phyloP scores from a whole-genome alignment of 2,329 filamentous ascomycete genomes.

The Claviceps arundinis region DNA sequence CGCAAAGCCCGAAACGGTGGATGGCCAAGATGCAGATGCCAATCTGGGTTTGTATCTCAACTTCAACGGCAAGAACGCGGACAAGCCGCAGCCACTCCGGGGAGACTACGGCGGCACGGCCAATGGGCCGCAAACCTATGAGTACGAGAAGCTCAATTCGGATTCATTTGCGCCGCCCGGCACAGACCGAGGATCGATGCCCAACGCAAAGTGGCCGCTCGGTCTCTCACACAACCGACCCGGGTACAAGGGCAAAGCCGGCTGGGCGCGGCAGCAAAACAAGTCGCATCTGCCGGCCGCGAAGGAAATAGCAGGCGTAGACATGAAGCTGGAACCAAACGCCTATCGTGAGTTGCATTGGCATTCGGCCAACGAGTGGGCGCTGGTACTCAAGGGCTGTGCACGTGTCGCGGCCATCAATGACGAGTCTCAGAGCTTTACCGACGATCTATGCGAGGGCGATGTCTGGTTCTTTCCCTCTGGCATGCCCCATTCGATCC shows the following conservation, averaged over 20 bases:
- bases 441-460: conserved; percentile 28
- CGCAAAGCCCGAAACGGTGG: conserved; percentile 25
- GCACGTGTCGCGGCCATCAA: conserved; percentile 39
- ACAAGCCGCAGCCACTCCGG: conserved; percentile 42
- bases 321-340: conserved; percentile 43
- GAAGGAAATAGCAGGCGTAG: conserved; percentile 41
- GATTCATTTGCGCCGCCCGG: conserved; percentile 40
- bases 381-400: conserved; percentile 38
- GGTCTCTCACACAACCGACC: conserved; percentile 35
- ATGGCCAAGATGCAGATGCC: conserved; percentile 35
- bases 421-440: conserved; percentile 33
- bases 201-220: conserved; percentile 40
- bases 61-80: conserved; percentile 34
- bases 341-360: conserved; percentile 52
- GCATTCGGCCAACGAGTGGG: conserved; percentile 42
- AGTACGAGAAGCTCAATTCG: conserved; percentile 39
- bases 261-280: conserved; percentile 44
- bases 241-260: conserved; percentile 28
- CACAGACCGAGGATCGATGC: conserved; percentile 35
- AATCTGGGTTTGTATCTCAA: conserved; percentile 39
- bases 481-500: conserved; percentile 37
- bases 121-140: conserved; percentile 35
- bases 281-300: conserved; percentile 33
- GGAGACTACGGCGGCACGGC: conserved; percentile 36
- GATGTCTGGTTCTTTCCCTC: conserved; percentile 30